Conservation (phyloP, 2,329 filamentous ascomycete species). For the Albifimbria verrucaria region DNA sequence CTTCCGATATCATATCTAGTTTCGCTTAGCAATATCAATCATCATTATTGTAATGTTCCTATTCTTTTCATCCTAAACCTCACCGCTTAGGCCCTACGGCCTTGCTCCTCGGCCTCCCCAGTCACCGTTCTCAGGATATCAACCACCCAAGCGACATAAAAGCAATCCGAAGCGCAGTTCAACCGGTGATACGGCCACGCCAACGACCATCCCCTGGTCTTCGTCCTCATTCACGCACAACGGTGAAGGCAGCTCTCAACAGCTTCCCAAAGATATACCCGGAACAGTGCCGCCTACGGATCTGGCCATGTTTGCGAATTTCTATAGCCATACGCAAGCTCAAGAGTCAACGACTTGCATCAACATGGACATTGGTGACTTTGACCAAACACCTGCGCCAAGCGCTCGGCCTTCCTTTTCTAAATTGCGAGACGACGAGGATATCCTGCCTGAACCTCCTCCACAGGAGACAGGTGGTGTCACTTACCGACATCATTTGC, state of each 20-base stretch:
- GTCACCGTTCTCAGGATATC: too few species aligned
- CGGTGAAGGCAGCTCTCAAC: neutral
- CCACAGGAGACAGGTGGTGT: conserved; percentile 3
- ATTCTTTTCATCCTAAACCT: too few species aligned
- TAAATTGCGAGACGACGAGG: conserved; percentile 11
- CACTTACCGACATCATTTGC: conserved; percentile 15
- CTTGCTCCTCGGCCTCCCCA: too few species aligned
- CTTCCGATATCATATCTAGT: too few species aligned
- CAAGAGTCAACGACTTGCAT: conserved; percentile 12
- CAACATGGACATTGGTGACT: conserved; percentile 20
- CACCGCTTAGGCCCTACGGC: too few species aligned
- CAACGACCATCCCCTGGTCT: neutral
- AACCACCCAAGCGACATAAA: too few species aligned
- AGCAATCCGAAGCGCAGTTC: too few species aligned
- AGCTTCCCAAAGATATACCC: neutral
- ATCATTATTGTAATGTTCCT: too few species aligned
- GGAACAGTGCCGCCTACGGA: neutral
- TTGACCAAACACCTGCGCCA: conserved; percentile 30
- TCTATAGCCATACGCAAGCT: conserved; percentile 18
- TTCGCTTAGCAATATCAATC: too few species aligned
- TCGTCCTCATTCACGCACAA: neutral
- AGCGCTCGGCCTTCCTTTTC: conserved; percentile 25
- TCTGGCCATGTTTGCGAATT: conserved; percentile 17
- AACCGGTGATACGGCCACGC: too few species aligned
- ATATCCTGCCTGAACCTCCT: conserved; percentile 4